These are phyloP conservation scores for Delitschia confertaspora DNA, from an alignment of 495 filamentous ascomycete species.

Conservation along the genomic window DNA sequence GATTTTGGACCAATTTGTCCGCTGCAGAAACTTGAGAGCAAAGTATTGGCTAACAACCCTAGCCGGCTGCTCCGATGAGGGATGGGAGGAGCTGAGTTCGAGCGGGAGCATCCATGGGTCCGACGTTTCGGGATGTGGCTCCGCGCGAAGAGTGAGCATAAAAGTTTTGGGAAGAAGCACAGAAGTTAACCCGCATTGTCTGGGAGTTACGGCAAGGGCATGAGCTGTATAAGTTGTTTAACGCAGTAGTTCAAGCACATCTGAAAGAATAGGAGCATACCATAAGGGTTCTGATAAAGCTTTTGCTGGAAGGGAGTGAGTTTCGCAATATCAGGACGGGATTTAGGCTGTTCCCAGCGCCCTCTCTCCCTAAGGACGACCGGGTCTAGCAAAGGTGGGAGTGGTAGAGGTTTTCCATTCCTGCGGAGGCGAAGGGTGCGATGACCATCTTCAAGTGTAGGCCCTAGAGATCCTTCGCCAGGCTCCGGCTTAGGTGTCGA, in stretches of 20 bases:
- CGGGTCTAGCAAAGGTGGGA: conserved; percentile 38
- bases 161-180: conserved; percentile 53
- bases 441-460: conserved; percentile 11
- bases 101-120: conserved; percentile 52
- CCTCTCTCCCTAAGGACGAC: conserved; percentile 7
- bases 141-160: conserved; percentile 52
- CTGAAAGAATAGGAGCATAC: conserved; percentile 34
- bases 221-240: conserved; percentile 39
- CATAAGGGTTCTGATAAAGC: conserved; percentile 51
- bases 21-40: conserved; percentile 2
- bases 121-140: conserved; percentile 47
- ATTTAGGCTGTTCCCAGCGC: conserved; percentile 25
- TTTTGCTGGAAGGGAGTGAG: conserved; percentile 42
- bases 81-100: conserved; percentile 7
- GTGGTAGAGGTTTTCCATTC: conserved; percentile 36
- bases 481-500: background rate
- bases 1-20: conserved; percentile 16
- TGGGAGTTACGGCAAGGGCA: conserved; percentile 57
- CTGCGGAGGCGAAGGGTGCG: conserved; percentile 21
- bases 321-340: conserved; percentile 16
- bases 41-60: conserved; percentile 7
- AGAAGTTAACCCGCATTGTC: conserved; percentile 52
- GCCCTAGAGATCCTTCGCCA: conserved; percentile 11
- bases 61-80: conserved; percentile 7
- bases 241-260: conserved; percentile 21